Base-by-base conservation (phyloP, 371 early-diverging fungal species). In the Rhizopus arrhizus region DNA sequence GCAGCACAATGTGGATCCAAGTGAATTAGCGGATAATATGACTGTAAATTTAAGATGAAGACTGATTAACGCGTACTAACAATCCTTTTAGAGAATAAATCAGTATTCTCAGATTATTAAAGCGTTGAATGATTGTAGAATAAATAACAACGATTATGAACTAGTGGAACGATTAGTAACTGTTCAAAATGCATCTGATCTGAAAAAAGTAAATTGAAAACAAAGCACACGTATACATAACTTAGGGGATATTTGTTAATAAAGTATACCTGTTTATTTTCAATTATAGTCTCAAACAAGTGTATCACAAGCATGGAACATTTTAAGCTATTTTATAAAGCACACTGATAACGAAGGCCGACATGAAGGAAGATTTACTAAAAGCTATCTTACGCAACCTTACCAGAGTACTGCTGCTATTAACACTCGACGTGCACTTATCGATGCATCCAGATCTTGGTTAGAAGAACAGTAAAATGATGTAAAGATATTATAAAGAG, bases 391-490 rank as follows among this genome's bases (percentile, higher is more conserved):
- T 7, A 13, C 57, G 1, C 41, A 60, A 45, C 50, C 64, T 10
- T 53, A 53, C 13, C 12, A 59, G 8, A 51, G 48, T 32, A n/a
- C 12, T 13, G 7, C 11, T 5, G 57, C 62, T 28, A 46, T 55
- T 5, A 9, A 59, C 2, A 33, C 59, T 33, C 53, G 69, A 15
- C 61, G 59, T 31, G 12, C 12, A 9, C 36, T 69, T 7, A 69
- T 65, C 29, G 2, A 36, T 11, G 40, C 62, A 13, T 64, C 69
- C 2, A 64, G 46, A 38, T 54, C 61, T 8, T 69, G 69, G 69
- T n/a, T 69, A 34, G 69, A 69, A 40, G 36, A 64, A 40, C 65
- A 69, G 61, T 66, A 61, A 52, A 51, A 29, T 42, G 16, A 36
- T 22, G 11, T 5, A n/a, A 11, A 11, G 36, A 4, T 13, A 35